Evolutionary conservation across 495 filamentous ascomycete genomes (phyloP).

Genomic region (Xylaria intraflava): DNA sequence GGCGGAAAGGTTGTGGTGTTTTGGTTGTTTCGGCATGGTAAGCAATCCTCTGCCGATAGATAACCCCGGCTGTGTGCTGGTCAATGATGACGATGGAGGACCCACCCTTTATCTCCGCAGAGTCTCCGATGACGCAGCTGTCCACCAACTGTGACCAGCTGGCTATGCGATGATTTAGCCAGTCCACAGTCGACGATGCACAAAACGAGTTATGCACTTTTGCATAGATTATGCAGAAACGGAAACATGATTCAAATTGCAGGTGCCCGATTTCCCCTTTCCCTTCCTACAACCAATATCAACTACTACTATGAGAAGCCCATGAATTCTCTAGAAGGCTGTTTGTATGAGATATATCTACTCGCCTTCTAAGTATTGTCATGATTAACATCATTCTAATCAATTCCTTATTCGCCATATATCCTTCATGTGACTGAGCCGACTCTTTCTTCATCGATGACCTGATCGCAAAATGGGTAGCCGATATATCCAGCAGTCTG

Average conservation of each 20-base stretch:
- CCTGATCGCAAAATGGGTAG: conserved; percentile 56
- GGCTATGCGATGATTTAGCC: no score
- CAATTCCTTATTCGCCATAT: not conserved
- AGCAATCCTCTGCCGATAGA: not conserved
- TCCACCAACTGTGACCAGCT: no score
- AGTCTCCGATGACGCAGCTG: no score
- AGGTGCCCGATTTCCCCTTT: not conserved
- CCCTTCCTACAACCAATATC: no score
- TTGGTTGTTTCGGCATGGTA: not conserved
- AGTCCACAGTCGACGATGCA: no score
- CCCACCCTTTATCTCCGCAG: not conserved
- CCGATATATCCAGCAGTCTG: conserved; percentile 57
- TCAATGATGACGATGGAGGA: not conserved
- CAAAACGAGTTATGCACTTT: no score
- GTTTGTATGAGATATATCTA: not conserved
- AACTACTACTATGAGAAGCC: not conserved
- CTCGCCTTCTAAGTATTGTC: not conserved
- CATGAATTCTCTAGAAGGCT: not conserved
- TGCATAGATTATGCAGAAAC: no score
- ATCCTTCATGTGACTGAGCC: not conserved
- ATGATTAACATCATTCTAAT: not conserved
- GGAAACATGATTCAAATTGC: no score
- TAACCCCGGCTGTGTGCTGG: not conserved
- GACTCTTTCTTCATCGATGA: conserved; percentile 1
- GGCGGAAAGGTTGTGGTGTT: not conserved